Evolutionary conservation across 805 yeast genomes (phyloP).

Genomic region (Saccharomyces paradoxus): DNA sequence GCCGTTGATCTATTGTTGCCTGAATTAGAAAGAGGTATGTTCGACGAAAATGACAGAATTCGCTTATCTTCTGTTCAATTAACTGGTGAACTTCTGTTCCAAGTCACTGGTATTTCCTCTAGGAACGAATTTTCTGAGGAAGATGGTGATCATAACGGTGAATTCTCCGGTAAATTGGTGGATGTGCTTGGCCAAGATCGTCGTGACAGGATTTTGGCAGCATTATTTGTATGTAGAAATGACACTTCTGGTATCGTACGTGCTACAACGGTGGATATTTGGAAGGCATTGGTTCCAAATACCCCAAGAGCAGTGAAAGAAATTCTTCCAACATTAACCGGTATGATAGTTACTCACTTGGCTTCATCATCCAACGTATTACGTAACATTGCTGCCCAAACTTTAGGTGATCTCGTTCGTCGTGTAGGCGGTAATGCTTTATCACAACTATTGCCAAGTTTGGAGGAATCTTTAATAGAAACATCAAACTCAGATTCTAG

Average conservation of each 20-base stretch:
- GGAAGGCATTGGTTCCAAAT: constrained; percentile 94
- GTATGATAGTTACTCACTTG: constrained; percentile 69
- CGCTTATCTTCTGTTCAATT: constrained; percentile 90
- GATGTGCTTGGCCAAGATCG: constrained; percentile 81
- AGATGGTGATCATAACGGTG: constrained; percentile 37
- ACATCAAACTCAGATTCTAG: constrained; percentile 70
- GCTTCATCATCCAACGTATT: constrained; percentile 75
- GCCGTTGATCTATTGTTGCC: constrained; percentile 92
- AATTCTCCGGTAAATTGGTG: constrained; percentile 54
- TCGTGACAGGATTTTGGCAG: constrained; percentile 75
- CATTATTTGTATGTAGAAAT: constrained; percentile 89
- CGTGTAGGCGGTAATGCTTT: constrained; percentile 87
- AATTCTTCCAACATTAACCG: constrained; percentile 75
- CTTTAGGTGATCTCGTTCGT: constrained; percentile 89
- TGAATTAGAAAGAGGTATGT: constrained; percentile 83
- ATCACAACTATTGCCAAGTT: constrained; percentile 74
- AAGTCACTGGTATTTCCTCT: constrained; percentile 83
- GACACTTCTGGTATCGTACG: constrained; percentile 85
- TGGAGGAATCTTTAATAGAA: constrained; percentile 55
- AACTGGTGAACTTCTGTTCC: constrained; percentile 89
- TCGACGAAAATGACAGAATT: constrained; percentile 75
- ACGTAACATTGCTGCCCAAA: constrained; percentile 82
- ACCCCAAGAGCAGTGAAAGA: constrained; percentile 93
- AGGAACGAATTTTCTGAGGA: constrained; percentile 55
- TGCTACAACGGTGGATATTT: constrained; percentile 81